phyloP scores from a whole-genome alignment of 768 basidiomycete genomes.

The Boletus subcaerulescens region DNA sequence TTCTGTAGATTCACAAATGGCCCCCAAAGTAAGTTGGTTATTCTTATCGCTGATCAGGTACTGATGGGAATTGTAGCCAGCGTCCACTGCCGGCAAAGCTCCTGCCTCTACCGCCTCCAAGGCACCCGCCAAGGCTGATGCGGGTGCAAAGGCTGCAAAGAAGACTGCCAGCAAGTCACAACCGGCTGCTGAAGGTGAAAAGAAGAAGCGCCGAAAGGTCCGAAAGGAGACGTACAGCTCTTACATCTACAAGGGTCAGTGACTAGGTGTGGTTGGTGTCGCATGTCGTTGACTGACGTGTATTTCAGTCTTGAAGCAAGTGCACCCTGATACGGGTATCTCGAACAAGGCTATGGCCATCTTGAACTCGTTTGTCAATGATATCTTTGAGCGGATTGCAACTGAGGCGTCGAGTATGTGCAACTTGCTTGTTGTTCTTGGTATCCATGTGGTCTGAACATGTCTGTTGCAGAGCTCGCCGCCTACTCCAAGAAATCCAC shows the following conservation, averaged over 20 bases:
- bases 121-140: slow-evolving; percentile 47
- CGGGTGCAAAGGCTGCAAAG: slow-evolving; percentile 53
- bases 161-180: slow-evolving; percentile 58
- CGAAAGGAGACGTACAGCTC: slow-evolving; percentile 83
- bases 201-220: slow-evolving; percentile 78
- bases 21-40: slow-evolving; percentile 33
- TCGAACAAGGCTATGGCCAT: slow-evolving; percentile 88
- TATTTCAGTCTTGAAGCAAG: slow-evolving; percentile 76
- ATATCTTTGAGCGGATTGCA: slow-evolving; percentile 80
- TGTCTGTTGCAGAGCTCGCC: slow-evolving; percentile 58
- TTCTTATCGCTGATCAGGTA: slow-evolving; percentile 7
- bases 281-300: background rate
- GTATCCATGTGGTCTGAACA: background rate
- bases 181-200: slow-evolving; percentile 55
- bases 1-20: slow-evolving; percentile 34
- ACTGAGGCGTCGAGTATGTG: slow-evolving; percentile 66
- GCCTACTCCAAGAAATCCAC: slow-evolving; percentile 88
- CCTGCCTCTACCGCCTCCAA: slow-evolving; percentile 56
- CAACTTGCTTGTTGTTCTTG: background rate
- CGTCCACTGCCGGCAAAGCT: slow-evolving; percentile 38
- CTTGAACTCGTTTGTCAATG: slow-evolving; percentile 81
- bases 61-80: slow-evolving; percentile 34
- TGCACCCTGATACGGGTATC: slow-evolving; percentile 92
- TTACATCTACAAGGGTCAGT: slow-evolving; percentile 78
- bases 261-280: background rate